Evolutionary conservation across 768 basidiomycete species (phyloP).

Genomic region (Hortiboletus campestris): DNA sequence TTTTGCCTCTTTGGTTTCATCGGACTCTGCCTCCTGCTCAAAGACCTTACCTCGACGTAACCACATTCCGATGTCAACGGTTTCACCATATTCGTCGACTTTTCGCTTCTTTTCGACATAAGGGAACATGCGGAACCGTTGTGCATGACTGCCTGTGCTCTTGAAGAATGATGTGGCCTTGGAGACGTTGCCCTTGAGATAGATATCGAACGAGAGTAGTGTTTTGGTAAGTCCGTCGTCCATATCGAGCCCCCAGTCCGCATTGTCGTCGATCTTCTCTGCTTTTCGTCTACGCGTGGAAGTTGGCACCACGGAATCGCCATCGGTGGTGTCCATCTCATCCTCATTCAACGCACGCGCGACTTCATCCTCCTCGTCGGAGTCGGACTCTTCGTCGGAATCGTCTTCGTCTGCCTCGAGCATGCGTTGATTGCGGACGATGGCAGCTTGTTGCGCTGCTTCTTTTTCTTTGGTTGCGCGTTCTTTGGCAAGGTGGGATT

Average conservation of each 20-base stretch:
- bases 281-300: conserved; percentile 39
- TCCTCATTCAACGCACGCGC: conserved; percentile 53
- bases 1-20: conserved; percentile 73
- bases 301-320: conserved; percentile 24
- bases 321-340: conserved; percentile 43
- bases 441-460: conserved; percentile 80
- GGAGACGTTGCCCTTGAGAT: conserved; percentile 93
- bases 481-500: conserved; percentile 74
- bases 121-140: conserved; percentile 95
- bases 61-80: conserved; percentile 95
- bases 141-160: conserved; percentile 62
- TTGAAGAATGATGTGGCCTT: conserved; percentile 88
- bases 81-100: conserved; percentile 96
- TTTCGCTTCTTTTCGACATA: conserved; percentile 89
- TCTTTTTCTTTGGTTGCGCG: conserved; percentile 77
- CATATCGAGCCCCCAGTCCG: conserved; percentile 70
- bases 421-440: conserved; percentile 81
- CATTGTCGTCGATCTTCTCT: conserved; percentile 49
- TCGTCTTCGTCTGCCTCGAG: conserved; percentile 94
- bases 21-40: conserved; percentile 85
- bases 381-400: conserved; percentile 66
- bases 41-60: conserved; percentile 85
- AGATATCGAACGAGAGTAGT: conserved; percentile 90
- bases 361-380: conserved; percentile 59
- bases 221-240: conserved; percentile 76